Percentiles rank a stretch among this genome's conserved stretches.
phyloP scores from a whole-genome alignment of 805 yeast genomes.

The Brettanomyces nanus region DNA sequence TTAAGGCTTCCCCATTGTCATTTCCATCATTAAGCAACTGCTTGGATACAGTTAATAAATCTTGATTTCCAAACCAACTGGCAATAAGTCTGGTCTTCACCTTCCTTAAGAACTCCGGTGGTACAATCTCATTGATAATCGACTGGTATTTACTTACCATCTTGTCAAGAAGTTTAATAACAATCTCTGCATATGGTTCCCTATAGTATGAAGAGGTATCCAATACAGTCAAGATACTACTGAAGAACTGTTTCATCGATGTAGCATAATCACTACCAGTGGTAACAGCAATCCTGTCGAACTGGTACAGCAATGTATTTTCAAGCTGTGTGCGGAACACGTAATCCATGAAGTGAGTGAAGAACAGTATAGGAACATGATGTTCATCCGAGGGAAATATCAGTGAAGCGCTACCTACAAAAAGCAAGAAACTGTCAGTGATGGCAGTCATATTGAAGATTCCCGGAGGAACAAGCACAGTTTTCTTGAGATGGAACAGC shows the following conservation, averaged over 20 bases:
- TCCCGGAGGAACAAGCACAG: constrained; percentile 59
- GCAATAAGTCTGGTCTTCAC: constrained; percentile 11
- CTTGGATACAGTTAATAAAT: constrained; percentile 25
- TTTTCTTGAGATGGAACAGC: constrained; percentile 39
- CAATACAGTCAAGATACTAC: constrained; percentile 40
- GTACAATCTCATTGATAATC: constrained; percentile 22
- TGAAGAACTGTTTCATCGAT: constrained; percentile 37
- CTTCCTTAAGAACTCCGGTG: constrained; percentile 9
- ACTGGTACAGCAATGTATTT: constrained; percentile 43
- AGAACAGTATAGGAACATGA: constrained; percentile 36
- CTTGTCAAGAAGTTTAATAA: constrained; percentile 33
- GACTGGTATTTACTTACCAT: constrained; percentile 28
- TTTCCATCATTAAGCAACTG: constrained; percentile 18
- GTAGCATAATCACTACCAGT: constrained; percentile 31
- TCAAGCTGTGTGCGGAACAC: constrained; percentile 60
- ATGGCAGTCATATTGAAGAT: constrained; percentile 75
- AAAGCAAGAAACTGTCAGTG: constrained; percentile 63
- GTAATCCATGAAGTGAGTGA: constrained; percentile 54
- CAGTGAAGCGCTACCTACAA: constrained; percentile 50
- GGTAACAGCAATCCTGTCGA: constrained; percentile 37
- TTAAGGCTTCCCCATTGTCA: constrained; percentile 9
- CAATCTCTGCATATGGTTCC: constrained; percentile 41
- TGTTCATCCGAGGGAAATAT: constrained; percentile 27
- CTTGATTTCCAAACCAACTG: constrained; percentile 29
- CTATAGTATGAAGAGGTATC: constrained; percentile 57